Evolutionary conservation across 495 filamentous ascomycete genomes (phyloP), one percentile per base, ranked within the genome.

Genomic region (Aspergillus campestris): DNA sequence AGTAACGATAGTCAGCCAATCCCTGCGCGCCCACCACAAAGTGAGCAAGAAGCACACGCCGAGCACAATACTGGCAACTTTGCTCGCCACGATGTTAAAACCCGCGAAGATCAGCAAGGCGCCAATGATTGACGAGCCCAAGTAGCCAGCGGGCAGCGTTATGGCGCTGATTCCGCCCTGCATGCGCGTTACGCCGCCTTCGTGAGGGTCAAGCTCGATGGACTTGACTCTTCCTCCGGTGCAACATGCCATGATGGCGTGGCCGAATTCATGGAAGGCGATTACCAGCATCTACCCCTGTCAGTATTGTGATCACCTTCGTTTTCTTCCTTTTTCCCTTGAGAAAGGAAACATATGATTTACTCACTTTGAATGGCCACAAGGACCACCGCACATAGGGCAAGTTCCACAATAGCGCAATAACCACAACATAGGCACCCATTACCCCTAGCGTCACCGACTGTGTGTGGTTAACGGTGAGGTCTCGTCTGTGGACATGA

Each of bases 221-320:
- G 78, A 82, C 45, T 86, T 77, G 28, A 89, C 84, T 37, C 66
- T 67, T 6, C 84, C 85, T 35, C 85, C 84, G 0, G 85, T 89
- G 38, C 81, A 78, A 50, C 78, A 74, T 34, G 83, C 81, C 5
- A 81, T 80, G 50, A 84, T 80, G 36, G 85, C 85, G 66, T 89
- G 85, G 29, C 81, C 77, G 61, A 88, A 89, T 60, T 89, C 85
- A 69, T 89, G 84, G 65, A 88, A 89, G 29, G 85, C 84, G 41
- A 89, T 89, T 8, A 88, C 84, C 31, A 89, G 75, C 85, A 89
- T 89, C 81, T 82, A 48, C 35, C 29, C n/a, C 18, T 28, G 33
- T 10, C 37, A 37, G 46, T 43, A 35, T 50, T 31, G n/a, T 4
- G 15, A 27, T 8, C 14, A 33, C 50, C 14, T 8, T 34, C 8